A percentile compares a stretch with the other conserved stretches of the same genome.
Evolutionary conservation across 257 asterid species (phyloP).

Genomic region (Apocynum venetum): DNA sequence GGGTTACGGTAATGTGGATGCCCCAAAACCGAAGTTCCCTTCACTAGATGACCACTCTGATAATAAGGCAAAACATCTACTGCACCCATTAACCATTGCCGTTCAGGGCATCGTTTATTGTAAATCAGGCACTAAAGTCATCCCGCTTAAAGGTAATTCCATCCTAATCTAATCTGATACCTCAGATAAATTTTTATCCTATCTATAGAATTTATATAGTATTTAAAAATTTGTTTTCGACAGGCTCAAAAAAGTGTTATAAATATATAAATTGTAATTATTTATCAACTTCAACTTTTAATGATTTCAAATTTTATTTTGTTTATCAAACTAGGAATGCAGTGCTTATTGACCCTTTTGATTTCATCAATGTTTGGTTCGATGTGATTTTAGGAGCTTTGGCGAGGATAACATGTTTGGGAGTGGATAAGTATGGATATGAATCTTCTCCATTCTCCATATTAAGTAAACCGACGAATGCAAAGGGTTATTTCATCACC

Average conservation of each 20-base stretch:
- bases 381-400: conserved; percentile 27
- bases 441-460: conserved; percentile 56
- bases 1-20: conserved; percentile 12
- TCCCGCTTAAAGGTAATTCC: conserved; percentile 48
- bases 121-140: conserved; percentile 36
- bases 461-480: conserved; percentile 39
- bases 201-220: no score
- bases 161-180: no score
- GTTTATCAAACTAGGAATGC: no score
- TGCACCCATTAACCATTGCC: conserved; percentile 28
- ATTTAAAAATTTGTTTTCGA: no score
- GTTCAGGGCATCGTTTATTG: conserved; percentile 54
- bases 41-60: not conserved
- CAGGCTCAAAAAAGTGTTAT: no score
- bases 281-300: no score
- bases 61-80: not conserved
- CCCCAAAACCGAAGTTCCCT: conserved; percentile 17
- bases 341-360: no score
- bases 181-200: no score
- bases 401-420: conserved; percentile 49
- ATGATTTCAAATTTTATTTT: no score
- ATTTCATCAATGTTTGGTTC: not conserved
- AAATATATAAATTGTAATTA: no score
- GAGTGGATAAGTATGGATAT: conserved; percentile 42
- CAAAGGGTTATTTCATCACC: conserved; percentile 51